Conservation (phyloP, 2,329 filamentous ascomycete genomes). For the Botryotinia calthae region DNA sequence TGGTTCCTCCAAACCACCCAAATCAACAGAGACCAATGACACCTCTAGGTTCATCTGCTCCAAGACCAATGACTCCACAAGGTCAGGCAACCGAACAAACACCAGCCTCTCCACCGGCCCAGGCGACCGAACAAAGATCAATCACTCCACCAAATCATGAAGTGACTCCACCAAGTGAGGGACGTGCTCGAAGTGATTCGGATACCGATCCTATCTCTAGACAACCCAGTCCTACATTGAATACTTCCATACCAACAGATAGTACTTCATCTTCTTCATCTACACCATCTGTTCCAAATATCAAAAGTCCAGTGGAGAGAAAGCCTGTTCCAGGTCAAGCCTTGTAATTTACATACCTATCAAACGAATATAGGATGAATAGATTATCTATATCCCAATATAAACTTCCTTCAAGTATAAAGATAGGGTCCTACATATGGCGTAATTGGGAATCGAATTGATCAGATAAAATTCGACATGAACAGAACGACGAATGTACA, state of each 20-base stretch:
- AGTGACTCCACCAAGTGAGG: conserved; percentile 19
- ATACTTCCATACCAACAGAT: conserved; percentile 24
- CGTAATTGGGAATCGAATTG: conserved; percentile 8
- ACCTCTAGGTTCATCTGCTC: conserved; percentile 1
- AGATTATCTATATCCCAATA: neutral
- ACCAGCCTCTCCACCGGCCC: conserved; percentile 15
- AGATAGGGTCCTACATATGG: conserved; percentile 22
- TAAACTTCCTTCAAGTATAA: conserved; percentile 11
- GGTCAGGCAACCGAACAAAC: neutral
- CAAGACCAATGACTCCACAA: conserved; percentile 22
- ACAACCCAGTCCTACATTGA: conserved; percentile 33
- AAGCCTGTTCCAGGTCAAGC: conserved; percentile 40
- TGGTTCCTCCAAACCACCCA: conserved; percentile 6
- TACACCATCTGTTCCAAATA: conserved; percentile 19
- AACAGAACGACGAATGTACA: conserved; percentile 30
- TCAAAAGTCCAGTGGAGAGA: conserved; percentile 22
- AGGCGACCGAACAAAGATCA: neutral
- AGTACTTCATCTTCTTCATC: conserved; percentile 15
- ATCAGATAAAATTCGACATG: conserved; percentile 22
- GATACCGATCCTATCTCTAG: conserved; percentile 27
- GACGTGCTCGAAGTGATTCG: conserved; percentile 30
- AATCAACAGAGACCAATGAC: conserved; percentile 22
- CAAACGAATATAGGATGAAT: conserved; percentile 13
- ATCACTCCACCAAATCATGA: neutral
- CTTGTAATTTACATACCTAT: conserved; percentile 27